Evolutionary conservation across 1,139 yeast species (phyloP), one percentile per base, ranked within the genome.

Genomic region (Pneumocystis murina): DNA sequence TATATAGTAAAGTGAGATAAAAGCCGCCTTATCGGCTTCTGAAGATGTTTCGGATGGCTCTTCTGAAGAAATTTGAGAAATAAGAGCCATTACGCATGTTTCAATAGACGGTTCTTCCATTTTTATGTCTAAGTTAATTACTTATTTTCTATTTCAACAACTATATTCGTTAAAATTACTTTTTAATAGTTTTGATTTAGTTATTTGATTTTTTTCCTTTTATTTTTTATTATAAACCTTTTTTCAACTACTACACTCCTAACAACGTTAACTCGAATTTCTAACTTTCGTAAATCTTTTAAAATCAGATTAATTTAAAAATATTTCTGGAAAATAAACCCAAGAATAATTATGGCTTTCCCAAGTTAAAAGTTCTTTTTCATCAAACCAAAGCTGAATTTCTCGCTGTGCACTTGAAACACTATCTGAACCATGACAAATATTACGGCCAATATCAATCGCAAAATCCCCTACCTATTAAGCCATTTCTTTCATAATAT

Each of bases 361-460:
- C 62, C 65, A 92, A 73, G 87, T 89, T 75, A 85, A 87, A 74
- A 94, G 80, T 82, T 94, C 99, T 79, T 90, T 97, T 79, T 86
- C 83, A 85, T 89, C 89, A 94, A 94, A 94, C 99, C 99, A 94
- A 76, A 94, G 83, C 72, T 76, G 84, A 72, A 94, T 92, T 84
- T 94, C 99, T 83, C 87, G 88, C 78, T 89, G 80, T 75, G 99
- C 99, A 72, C 86, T 82, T 82, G 91, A 98, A 75, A 94, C 98
- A 70, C 97, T 89, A 84, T 94, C 99, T 71, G 97, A 91, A 78
- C 98, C 99, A 84, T 94, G 99, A 77, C 87, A 83, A 74, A 92
- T 96, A 84, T 94, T 94, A 86, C 99, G 90, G 78, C 99, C 98
- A 84, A 89, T 89, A 80, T 94, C 98, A 74, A 86, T 78, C 74